Conservation (phyloP, 129 eudicot species). For the Flaveria trinervia region DNA sequence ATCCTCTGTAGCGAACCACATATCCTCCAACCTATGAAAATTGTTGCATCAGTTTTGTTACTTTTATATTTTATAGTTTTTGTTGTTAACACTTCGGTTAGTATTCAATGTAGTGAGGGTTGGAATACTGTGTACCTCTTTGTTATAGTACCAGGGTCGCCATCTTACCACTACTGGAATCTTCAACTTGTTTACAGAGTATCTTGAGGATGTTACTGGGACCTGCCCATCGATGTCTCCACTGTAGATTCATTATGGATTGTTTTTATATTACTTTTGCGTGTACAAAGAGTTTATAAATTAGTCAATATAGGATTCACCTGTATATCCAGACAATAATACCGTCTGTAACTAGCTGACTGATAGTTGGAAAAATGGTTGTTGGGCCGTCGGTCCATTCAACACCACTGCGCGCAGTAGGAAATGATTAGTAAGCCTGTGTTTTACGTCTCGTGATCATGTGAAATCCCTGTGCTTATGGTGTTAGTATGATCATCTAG, state of each 20-base stretch:
- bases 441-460: background rate
- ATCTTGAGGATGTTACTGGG: slow-evolving; percentile 59
- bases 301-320: slow-evolving; percentile 8
- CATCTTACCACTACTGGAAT: slow-evolving; percentile 48
- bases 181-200: slow-evolving; percentile 51
- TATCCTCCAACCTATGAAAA: slow-evolving; percentile 64
- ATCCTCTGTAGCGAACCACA: slow-evolving; percentile 53
- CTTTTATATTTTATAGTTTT: slow-evolving; percentile 3
- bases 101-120: background rate
- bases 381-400: slow-evolving; percentile 48
- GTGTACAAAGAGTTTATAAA: background rate
- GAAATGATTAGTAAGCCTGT: slow-evolving; percentile 11
- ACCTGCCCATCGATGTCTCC: slow-evolving; percentile 57
- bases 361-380: slow-evolving; percentile 47
- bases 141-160: slow-evolving; percentile 57
- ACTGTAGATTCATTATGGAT: slow-evolving; percentile 34
- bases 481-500: background rate
- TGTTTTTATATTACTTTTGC: background rate
- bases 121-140: slow-evolving; percentile 35
- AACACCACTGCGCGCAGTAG: slow-evolving; percentile 22
- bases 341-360: slow-evolving; percentile 41
- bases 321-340: slow-evolving; percentile 54
- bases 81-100: background rate
- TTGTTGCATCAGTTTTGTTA: slow-evolving; percentile 4
- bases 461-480: slow-evolving; percentile 1